Evolutionary conservation across 2,329 filamentous ascomycete genomes (phyloP).

Genomic region (Fusarium virguliforme): DNA sequence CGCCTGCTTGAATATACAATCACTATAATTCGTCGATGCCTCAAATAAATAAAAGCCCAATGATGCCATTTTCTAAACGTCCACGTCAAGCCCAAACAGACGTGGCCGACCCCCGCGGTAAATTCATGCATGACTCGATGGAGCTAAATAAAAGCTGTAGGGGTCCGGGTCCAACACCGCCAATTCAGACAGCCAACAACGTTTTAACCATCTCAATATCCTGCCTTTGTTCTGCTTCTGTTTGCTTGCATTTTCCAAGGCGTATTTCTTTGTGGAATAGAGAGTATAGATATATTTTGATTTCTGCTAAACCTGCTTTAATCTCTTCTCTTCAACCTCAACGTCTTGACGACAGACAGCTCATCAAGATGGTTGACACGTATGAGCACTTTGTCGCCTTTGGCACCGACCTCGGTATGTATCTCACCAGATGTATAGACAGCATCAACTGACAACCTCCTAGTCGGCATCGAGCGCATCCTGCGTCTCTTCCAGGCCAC

Average conservation of each 20-base stretch:
- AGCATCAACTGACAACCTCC: slow-evolving; percentile 27
- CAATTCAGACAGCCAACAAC: slow-evolving; percentile 35
- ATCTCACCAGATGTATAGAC: slow-evolving; percentile 27
- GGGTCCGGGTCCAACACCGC: slow-evolving; percentile 38
- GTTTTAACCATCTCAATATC: slow-evolving; percentile 30
- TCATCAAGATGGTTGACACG: slow-evolving; percentile 48
- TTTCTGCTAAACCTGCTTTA: slow-evolving; percentile 3
- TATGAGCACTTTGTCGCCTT: slow-evolving; percentile 61
- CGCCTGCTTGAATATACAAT: background rate
- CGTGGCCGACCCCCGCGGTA: slow-evolving; percentile 24
- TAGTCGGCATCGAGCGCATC: slow-evolving; percentile 75
- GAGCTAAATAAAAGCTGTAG: slow-evolving; percentile 19
- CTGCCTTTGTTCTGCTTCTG: slow-evolving; percentile 12
- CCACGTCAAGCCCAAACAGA: slow-evolving; percentile 15
- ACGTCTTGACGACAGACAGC: background rate
- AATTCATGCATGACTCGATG: slow-evolving; percentile 27
- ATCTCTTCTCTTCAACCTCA: background rate
- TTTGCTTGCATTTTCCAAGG: slow-evolving; percentile 36
- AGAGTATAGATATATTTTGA: slow-evolving; percentile 14
- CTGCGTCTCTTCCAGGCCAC: slow-evolving; percentile 72
- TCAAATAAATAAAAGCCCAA: background rate
- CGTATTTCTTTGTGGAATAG: background rate
- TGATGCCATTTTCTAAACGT: slow-evolving; percentile 15
- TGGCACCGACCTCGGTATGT: slow-evolving; percentile 64
- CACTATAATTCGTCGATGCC: background rate